Evolutionary conservation across 2,329 filamentous ascomycete species (phyloP).

Genomic region (Dothiorella sarmentorum): DNA sequence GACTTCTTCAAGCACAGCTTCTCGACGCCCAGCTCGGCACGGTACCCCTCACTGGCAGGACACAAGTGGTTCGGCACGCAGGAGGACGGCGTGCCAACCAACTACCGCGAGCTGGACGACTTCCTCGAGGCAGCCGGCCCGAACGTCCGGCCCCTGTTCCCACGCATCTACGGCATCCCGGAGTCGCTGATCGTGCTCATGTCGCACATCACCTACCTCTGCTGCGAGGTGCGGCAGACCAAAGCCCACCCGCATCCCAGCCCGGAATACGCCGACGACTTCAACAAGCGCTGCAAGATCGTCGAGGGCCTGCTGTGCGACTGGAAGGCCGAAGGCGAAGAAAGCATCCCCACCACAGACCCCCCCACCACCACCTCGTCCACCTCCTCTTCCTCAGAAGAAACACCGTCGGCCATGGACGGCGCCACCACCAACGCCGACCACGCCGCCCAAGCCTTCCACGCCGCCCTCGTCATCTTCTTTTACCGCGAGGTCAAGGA

Average conservation of each 20-base stretch:
- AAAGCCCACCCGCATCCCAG: background rate
- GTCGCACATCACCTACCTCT: constrained; percentile 4
- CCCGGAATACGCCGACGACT: background rate
- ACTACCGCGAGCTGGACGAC: background rate
- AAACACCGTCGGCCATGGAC: background rate
- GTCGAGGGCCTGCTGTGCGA: constrained; percentile 4
- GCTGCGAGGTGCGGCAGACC: background rate
- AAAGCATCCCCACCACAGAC: background rate
- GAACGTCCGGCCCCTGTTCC: background rate
- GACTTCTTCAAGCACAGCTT: background rate
- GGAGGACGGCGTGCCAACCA: background rate
- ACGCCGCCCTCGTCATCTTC: constrained; percentile 1
- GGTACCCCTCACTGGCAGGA: background rate
- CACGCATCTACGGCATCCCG: constrained; percentile 3
- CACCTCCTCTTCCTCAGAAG: background rate
- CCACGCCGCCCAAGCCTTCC: constrained; percentile 1
- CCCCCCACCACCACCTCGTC: background rate
- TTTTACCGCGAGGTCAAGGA: constrained; percentile 9
- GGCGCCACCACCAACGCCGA: background rate
- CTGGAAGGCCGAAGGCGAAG: background rate
- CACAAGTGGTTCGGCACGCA: background rate
- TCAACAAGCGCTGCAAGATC: background rate
- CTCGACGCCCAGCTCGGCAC: background rate
- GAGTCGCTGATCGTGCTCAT: background rate
- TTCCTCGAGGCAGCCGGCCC: background rate